Evolutionary conservation across 2,329 filamentous ascomycete genomes (phyloP), one percentile per base, ranked within the genome.

Genomic region (Drechslerella stenobrocha): DNA sequence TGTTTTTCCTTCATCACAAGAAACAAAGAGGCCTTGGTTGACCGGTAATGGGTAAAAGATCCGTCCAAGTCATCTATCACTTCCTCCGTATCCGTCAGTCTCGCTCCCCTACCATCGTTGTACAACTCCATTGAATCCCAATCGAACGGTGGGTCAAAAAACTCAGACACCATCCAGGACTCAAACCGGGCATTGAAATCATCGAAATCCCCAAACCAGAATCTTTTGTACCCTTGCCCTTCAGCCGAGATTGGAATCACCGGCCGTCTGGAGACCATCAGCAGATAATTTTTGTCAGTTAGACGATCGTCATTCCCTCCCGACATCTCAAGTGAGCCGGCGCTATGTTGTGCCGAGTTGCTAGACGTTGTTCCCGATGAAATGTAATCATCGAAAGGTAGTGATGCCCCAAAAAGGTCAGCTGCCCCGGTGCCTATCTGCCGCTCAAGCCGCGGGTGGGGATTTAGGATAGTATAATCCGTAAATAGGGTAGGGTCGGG

Each of bases 31-130:
- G 53, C 61, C 7, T 50, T 53, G 9, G 22, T 44, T 9, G 61
- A 66, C 15, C 61, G 28, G 13, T 66, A 66, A 47, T 58, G 53
- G 1, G 26, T 48, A 24, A 66, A 66, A 1, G 61, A 66, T 18
- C 47, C 52, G 1, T 53, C 48, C 20, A 66, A 50, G 30, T 66
- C 61, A 35, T 48, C 32, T 3, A 59, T 30, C 20, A 66, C 48
- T 13, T 53, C 53, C 4, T 53, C 53, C 7, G 51, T 26, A 26
- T 20, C 24, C 3, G 6, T 13, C 9, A 66, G 15, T n/a, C 42
- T 44, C 3, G 53, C 47, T 1, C 20, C 23, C 18, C n/a, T 32
- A 9, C 30, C 6, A 42, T 55, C 53, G 18, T 66, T 66, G 4
- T 34, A 59, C 22, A 66, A 35, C 18, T 66, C 52, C 61, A 66